These are phyloP conservation scores for Pythium monospermum DNA, from an alignment of 352 stramenopile genomes.

Conservation along the genomic window DNA sequence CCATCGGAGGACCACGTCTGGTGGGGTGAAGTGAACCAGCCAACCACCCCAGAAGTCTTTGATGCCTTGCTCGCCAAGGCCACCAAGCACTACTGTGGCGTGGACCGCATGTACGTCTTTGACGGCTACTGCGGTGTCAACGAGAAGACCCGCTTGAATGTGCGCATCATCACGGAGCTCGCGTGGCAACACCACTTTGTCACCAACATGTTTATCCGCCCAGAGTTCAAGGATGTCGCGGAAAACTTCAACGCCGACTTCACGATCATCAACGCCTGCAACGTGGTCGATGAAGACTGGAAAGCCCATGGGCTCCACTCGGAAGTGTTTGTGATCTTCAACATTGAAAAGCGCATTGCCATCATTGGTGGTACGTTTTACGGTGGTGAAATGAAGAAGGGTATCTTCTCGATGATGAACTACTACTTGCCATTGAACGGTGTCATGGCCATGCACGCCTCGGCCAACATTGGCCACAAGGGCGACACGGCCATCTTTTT, in stretches of 20 bases:
- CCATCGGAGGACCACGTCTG: constrained; percentile 44
- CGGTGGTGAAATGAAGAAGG: constrained; percentile 71
- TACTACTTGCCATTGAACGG: constrained; percentile 54
- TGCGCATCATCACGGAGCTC: constrained; percentile 53
- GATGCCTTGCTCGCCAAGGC: constrained; percentile 41
- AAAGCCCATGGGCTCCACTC: constrained; percentile 44
- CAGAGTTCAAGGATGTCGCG: constrained; percentile 47
- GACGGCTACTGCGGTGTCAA: constrained; percentile 59
- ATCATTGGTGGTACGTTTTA: constrained; percentile 65
- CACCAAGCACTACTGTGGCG: constrained; percentile 40
- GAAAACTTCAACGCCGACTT: constrained; percentile 45
- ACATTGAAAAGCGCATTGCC: constrained; percentile 59
- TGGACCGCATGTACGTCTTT: constrained; percentile 60
- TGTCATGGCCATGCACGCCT: constrained; percentile 62
- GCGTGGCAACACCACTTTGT: constrained; percentile 66
- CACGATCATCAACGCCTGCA: constrained; percentile 67
- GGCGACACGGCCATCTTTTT: constrained; percentile 55
- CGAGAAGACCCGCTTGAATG: constrained; percentile 50
- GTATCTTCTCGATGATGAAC: constrained; percentile 72
- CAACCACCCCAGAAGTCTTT: constrained; percentile 47
- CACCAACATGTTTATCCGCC: constrained; percentile 71
- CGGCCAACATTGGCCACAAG: constrained; percentile 45
- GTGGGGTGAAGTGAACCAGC: constrained; percentile 56
- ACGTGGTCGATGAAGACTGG: constrained; percentile 54
- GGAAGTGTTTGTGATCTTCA: constrained; percentile 64